These are phyloP conservation scores for Arthromyces matolae DNA, from an alignment of 768 basidiomycete genomes.

Conservation along the genomic window DNA sequence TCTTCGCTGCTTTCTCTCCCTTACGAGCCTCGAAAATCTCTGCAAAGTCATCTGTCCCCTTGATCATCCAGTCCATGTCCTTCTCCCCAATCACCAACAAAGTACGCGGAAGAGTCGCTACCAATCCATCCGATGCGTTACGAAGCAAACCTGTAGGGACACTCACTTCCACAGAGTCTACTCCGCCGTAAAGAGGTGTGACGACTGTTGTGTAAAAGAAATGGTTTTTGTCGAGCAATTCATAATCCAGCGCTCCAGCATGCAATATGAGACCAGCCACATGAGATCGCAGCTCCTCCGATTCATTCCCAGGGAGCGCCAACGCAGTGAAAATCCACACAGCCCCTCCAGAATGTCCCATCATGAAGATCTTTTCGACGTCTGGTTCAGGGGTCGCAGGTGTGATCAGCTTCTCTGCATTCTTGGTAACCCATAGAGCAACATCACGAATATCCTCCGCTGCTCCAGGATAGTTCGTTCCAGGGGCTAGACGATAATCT, in stretches of 20 bases:
- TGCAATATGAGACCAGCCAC: too few species aligned
- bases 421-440: conserved; percentile 45
- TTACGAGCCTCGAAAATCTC: background rate
- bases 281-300: too few species aligned
- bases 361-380: conserved; percentile 39
- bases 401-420: conserved; percentile 30
- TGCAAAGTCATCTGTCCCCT: background rate
- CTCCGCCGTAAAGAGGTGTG: too few species aligned
- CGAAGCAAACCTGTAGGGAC: too few species aligned
- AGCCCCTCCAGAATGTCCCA: conserved; percentile 64
- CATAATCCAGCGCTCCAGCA: too few species aligned
- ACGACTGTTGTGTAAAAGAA: too few species aligned
- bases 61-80: background rate
- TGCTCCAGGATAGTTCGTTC: conserved; percentile 50
- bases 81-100: background rate
- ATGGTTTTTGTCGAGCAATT: too few species aligned
- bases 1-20: background rate
- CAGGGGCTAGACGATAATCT: conserved; percentile 63
- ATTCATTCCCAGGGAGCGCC: conserved; percentile 32
- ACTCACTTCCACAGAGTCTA: too few species aligned
- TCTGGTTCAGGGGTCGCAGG: conserved; percentile 34
- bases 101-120: background rate
- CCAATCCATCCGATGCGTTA: background rate
- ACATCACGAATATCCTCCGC: conserved; percentile 60
- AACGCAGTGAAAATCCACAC: conserved; percentile 44